Evolutionary conservation across 169 alveolate genomes (phyloP), one percentile per base, ranked within the genome.

Genomic region (Theileria orientalis): DNA sequence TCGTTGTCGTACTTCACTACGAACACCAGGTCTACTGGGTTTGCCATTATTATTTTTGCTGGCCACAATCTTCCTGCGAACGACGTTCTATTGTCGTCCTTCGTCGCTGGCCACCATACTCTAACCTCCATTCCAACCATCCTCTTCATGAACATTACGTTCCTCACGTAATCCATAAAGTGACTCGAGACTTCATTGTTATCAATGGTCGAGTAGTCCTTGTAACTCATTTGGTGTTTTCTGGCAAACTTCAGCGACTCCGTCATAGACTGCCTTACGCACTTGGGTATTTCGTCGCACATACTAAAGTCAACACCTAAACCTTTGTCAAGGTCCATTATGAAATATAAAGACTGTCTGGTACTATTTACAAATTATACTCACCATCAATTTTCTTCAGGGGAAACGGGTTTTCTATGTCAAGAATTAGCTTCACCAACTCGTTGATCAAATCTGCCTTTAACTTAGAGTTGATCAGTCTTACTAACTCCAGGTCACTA

Each of bases 1-100:
- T 79, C 69, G 64, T 79, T 79, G 52, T 79, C 87, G 40, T 79
- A 79, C 40, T 71, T 69, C 29, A 84, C 90, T 25, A 76, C 92
- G 33, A 84, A 25, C 1, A 84, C 49, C 63, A 83, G 44, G 76
- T 82, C 90, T 16, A 84, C 59, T 23, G 91, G 91, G 57, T 84
- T 80, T 3, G 54, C 90, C 29, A 76, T 61, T 29, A 84, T 52
- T 16, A 84, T 92, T 49, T 64, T 80, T 11, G 91, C 91, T 0
- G 91, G 91, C 91, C 91, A 84, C 33, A 44, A 84, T 0, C 91
- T 70, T 2, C 91, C 91, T 23, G 91, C 42, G 32, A 73, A 84
- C 14, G 69, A 59, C 1, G 91, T 85, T 21, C 84, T 76, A 13
- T 52, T 77, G 49, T 66, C 83, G 40, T 70, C 83, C 0, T 44